A percentile compares a stretch with the other conserved stretches of the same genome.
Evolutionary conservation across 179 eudicot species (phyloP).

Genomic region (Beta macrorhiza): DNA sequence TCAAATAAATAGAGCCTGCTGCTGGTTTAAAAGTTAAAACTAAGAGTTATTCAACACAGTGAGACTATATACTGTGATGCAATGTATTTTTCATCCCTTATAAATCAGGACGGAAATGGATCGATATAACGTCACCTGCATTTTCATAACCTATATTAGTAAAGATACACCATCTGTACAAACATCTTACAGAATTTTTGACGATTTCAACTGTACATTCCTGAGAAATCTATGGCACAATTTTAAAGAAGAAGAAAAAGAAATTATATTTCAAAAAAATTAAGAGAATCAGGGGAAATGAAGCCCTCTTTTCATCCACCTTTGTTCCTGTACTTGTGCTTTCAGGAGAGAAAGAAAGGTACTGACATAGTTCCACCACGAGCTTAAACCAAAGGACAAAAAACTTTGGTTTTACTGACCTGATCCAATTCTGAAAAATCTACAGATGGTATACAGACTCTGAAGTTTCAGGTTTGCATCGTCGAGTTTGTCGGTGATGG

Average conservation of each 20-base stretch:
- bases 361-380: constrained; percentile 18
- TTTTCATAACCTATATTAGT: constrained; percentile 12
- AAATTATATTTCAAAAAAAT: not conserved
- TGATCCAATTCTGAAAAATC: constrained; percentile 11
- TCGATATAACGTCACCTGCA: constrained; percentile 12
- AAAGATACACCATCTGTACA: constrained; percentile 22
- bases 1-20: not conserved
- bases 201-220: constrained; percentile 28
- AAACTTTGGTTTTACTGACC: constrained; percentile 27
- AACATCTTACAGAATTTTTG: constrained; percentile 19
- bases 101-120: not conserved
- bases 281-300: not conserved
- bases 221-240: constrained; percentile 16
- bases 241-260: not conserved
- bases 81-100: not conserved
- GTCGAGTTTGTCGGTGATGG: constrained; percentile 35
- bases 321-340: not conserved
- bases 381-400: constrained; percentile 30
- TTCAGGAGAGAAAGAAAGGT: constrained; percentile 23
- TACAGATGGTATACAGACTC: not conserved
- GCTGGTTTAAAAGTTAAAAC: not conserved
- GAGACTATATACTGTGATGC: not conserved
- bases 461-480: constrained; percentile 28
- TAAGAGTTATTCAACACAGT: not conserved
- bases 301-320: constrained; percentile 2